Percentiles rank a stretch among this genome's conserved stretches.
These are phyloP conservation scores for Mucuna pruriens DNA, from an alignment of 306 rosid genomes.

Conservation along the genomic window DNA sequence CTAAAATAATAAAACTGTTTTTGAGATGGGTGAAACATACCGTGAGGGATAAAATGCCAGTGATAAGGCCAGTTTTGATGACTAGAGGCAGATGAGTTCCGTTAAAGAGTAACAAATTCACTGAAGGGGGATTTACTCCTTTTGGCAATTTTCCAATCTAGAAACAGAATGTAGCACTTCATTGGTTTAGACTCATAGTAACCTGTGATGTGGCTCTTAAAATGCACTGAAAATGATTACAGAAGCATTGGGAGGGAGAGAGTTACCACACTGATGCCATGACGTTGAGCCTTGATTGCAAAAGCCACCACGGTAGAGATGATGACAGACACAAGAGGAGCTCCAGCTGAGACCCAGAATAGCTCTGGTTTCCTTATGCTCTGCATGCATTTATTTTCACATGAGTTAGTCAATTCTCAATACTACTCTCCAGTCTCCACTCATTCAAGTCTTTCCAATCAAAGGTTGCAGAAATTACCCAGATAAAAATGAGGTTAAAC, in stretches of 20 bases:
- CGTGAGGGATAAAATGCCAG: constrained; percentile 83
- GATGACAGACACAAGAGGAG: constrained; percentile 79
- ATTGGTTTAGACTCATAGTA: neutral
- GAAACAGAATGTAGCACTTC: constrained; percentile 26
- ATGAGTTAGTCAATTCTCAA: neutral
- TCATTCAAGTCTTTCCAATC: no score
- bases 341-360: constrained; percentile 96
- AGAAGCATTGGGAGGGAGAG: neutral
- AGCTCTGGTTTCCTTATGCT: constrained; percentile 66
- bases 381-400: constrained; percentile 39
- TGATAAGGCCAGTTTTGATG: constrained; percentile 74
- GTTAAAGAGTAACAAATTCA: constrained; percentile 52
- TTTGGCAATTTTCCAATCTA: constrained; percentile 74
- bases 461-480: no score
- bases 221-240: neutral
- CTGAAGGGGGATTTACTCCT: constrained; percentile 82
- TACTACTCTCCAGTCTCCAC: neutral
- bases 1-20: neutral
- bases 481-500: no score
- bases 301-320: constrained; percentile 69
- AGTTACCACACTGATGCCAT: constrained; percentile 75
- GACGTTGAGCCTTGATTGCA: constrained; percentile 60
- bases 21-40: constrained; percentile 44
- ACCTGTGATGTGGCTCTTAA: neutral
- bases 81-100: constrained; percentile 54